phyloP scores from a whole-genome alignment of 441 rosid genomes.

The Arabidopsis lyrata region DNA sequence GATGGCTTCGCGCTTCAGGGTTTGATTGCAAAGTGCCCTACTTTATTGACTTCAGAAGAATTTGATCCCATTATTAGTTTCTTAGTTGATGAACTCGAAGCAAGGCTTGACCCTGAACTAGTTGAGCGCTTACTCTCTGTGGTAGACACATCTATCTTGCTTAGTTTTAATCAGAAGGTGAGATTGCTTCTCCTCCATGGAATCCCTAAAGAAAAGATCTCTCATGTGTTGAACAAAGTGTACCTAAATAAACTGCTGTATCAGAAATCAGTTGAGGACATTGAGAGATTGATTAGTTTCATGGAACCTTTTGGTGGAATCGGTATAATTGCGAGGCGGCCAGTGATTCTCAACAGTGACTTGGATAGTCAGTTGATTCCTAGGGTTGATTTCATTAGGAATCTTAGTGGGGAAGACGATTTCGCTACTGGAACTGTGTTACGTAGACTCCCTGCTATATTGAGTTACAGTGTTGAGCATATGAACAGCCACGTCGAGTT shows the following conservation, averaged over 20 bases:
- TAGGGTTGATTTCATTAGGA: conserved; percentile 56
- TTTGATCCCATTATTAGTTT: conserved; percentile 53
- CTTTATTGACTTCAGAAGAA: conserved; percentile 60
- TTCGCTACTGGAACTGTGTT: conserved; percentile 59
- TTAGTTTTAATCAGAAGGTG: conserved; percentile 67
- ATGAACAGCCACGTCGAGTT: conserved; percentile 61
- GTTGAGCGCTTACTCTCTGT: conserved; percentile 61
- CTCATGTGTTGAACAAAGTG: conserved; percentile 62
- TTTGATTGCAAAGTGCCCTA: conserved; percentile 59
- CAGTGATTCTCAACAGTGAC: conserved; percentile 62
- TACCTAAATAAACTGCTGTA: conserved; percentile 62
- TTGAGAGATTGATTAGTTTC: conserved; percentile 60
- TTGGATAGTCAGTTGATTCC: conserved; percentile 72
- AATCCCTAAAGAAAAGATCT: conserved; percentile 61
- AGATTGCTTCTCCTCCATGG: conserved; percentile 56
- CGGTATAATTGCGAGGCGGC: conserved; percentile 63
- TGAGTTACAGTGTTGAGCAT: conserved; percentile 70
- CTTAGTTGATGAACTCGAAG: conserved; percentile 50
- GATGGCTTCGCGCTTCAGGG: conserved; percentile 51
- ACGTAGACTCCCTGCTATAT: conserved; percentile 63
- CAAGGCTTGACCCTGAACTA: conserved; percentile 59
- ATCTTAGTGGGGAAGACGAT: conserved; percentile 72
- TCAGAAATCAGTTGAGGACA: conserved; percentile 61
- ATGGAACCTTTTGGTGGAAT: conserved; percentile 66
- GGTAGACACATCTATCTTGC: conserved; percentile 54